These are phyloP conservation scores for Pseudopyricularia cyperi DNA, from an alignment of 2,329 filamentous ascomycete genomes.

Conservation along the genomic window DNA sequence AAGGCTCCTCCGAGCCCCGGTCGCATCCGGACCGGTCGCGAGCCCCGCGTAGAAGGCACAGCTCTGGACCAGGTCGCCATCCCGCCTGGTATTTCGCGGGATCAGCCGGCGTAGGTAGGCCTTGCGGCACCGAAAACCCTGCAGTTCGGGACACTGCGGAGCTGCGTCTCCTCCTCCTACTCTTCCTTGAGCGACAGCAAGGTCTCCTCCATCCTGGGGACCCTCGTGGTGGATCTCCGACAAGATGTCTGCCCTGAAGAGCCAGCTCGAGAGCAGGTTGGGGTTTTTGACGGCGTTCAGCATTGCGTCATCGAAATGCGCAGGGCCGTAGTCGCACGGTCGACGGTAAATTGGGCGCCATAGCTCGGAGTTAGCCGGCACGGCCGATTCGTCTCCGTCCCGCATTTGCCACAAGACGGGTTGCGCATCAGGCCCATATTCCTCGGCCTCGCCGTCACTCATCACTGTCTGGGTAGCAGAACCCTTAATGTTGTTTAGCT, in stretches of 20 bases:
- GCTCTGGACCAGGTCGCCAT: constrained; percentile 67
- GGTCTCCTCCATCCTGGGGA: neutral
- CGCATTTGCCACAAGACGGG: constrained; percentile 4
- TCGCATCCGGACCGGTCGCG: neutral
- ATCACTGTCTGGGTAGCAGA: neutral
- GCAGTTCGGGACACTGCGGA: constrained; percentile 30
- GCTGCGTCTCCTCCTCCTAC: neutral
- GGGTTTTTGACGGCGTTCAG: constrained; percentile 65
- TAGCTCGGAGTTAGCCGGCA: neutral
- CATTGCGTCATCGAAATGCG: constrained; percentile 55
- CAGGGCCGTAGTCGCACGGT: constrained; percentile 47
- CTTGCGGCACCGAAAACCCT: constrained; percentile 35
- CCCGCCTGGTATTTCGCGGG: constrained; percentile 67
- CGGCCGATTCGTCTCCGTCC: neutral
- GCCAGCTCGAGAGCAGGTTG: constrained; percentile 64
- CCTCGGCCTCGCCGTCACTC: neutral
- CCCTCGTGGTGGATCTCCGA: constrained; percentile 27
- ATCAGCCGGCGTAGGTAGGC: constrained; percentile 66
- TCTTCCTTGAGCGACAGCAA: neutral
- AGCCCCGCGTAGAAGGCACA: constrained; percentile 52
- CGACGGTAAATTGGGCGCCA: constrained; percentile 46
- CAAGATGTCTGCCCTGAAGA: constrained; percentile 67
- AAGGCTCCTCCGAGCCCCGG: constrained; percentile 28
- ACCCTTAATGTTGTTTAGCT: too few species aligned
- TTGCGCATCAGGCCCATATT: constrained; percentile 5